Base-by-base conservation (phyloP, 176 grass and related monocot species). In the Oryza meridionalis region DNA sequence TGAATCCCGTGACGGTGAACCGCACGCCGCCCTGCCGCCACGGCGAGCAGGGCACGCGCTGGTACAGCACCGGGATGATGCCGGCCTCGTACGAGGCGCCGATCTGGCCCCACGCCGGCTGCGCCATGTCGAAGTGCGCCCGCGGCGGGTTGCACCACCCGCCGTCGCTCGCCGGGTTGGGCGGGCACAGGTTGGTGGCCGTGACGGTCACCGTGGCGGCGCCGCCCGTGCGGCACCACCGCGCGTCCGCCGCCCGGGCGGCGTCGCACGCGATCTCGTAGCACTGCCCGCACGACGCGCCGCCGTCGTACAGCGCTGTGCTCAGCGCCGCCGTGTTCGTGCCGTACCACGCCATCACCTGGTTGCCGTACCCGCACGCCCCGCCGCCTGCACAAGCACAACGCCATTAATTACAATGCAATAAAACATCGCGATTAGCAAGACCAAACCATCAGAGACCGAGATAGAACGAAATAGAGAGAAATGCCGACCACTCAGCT, bases 321-420 rank as follows among this genome's bases (percentile, higher is more conserved):
- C 90, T 94, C 67, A 94, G 84, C 77, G 92, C 90, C 95, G 88
- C 78, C 83, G 88, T 90, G 58, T 2, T 70, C 35, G 46, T 45
- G 13, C 88, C 88, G 73, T 90, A 86, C 3, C 88, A 93, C 2
- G 88, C 71, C 8, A 9, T 61, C 70, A 88, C 89, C 79, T 91
- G 90, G 90, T 97, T 91, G 19, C 94, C 94, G 64, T 93, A 97
- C 73, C 94, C 91, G 31, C 91, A 97, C 19, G 94, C 91, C 2
- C 94, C 94, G 25, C 91, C 94, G 25, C 91, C 94, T 93, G 42
- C 4, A 33, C 4, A 31, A 31, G 29, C 35, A 37, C 35, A n/a
- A 37, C 5, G 35, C 35, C 35, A 37, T 37, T 37, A 31, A 37
- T 37, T 37, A 5, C 35, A 38, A 38, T 38, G 37, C 37, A 37